Percentiles rank a stretch among this genome's conserved stretches.
These are phyloP conservation scores for Phialocephala sp. DNA, from an alignment of 2,329 filamentous ascomycete genomes.

Conservation along the genomic window DNA sequence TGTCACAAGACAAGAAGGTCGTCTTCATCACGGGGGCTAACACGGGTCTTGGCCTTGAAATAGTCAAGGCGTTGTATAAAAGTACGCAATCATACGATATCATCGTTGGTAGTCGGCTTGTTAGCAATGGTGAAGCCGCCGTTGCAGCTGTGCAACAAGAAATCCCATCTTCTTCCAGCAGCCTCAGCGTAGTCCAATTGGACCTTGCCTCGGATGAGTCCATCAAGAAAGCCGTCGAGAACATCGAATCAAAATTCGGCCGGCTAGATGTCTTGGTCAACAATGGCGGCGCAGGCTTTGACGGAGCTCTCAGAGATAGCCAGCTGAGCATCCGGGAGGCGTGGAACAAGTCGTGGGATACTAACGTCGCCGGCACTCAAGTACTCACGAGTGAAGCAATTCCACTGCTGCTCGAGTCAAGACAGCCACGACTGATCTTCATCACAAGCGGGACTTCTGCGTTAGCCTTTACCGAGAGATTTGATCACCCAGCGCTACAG, in stretches of 20 bases:
- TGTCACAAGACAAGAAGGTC: constrained; percentile 15
- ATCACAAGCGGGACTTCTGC: no score
- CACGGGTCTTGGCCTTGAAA: constrained; percentile 48
- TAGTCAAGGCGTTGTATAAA: constrained; percentile 38
- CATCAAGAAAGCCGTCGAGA: constrained; percentile 17
- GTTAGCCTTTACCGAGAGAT: no score
- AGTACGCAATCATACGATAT: constrained; percentile 40
- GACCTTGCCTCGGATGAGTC: constrained; percentile 27
- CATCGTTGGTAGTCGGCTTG: constrained; percentile 49
- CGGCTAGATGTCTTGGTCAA: constrained; percentile 42
- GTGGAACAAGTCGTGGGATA: no score
- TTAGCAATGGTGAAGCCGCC: constrained; percentile 50
- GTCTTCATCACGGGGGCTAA: constrained; percentile 50
- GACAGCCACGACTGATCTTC: no score
- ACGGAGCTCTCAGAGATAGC: no score
- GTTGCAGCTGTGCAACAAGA: constrained; percentile 33
- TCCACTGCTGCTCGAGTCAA: no score
- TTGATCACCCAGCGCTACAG: no score
- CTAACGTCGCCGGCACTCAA: no score
- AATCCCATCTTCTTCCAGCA: constrained; percentile 28
- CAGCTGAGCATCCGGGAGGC: no score
- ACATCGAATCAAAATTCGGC: constrained; percentile 23
- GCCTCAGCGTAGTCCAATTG: constrained; percentile 28
- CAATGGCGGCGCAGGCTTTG: constrained; percentile 19
- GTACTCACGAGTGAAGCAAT: no score